Evolutionary conservation across 2,329 filamentous ascomycete species (phyloP), one percentile per base, ranked within the genome.

Genomic region (Penicillium sp.): DNA sequence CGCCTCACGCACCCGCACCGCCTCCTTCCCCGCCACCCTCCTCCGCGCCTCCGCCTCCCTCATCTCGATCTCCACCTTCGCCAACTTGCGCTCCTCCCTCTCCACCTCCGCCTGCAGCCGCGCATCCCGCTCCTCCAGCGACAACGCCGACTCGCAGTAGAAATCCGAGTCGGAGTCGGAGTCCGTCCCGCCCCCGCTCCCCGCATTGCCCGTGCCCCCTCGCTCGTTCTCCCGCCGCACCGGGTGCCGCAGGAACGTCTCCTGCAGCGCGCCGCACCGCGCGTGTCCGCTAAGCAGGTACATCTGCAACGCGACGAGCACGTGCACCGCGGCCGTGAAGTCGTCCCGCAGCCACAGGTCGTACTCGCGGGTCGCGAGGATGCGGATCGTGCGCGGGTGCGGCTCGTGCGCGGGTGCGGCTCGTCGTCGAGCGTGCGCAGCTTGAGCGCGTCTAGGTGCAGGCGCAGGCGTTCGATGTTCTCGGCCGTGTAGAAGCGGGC

Each of bases 261-360:
- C 26, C 45, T 59, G 53, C 3, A 63, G 30, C 2, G 47, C 31
- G 1, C 56, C 59, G 23, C 55, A 56, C 7, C 43, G 35, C 2
- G 59, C 56, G 6, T 43, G 20, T 1, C 59, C 58, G 40, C 58
- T 57, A 36, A 62, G 52, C 32, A 63, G 32, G 39, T 63, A 63
- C 29, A 53, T 26, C 2, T 47, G 21, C 27, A 63, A 28, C 0
- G 48, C 59, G 5, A 47, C 45, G 3, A 61, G 32, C 4, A 55
- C 23, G 3, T 43, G 40, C 5, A 55, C 19, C 0, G 50, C 56
- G 0, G 33, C 47, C 2, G 10, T 21, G 25, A 60, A 62, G 16
- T 58, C 57, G 3, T 36, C 30, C 27, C 41, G 38, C 0, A 29
- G 15, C 57, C 57, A 61, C 4, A 63, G 43, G 16, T 63, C 50